Evolutionary conservation across 805 yeast species (phyloP).

Genomic region (Cyberlindnera mississippiensis): DNA sequence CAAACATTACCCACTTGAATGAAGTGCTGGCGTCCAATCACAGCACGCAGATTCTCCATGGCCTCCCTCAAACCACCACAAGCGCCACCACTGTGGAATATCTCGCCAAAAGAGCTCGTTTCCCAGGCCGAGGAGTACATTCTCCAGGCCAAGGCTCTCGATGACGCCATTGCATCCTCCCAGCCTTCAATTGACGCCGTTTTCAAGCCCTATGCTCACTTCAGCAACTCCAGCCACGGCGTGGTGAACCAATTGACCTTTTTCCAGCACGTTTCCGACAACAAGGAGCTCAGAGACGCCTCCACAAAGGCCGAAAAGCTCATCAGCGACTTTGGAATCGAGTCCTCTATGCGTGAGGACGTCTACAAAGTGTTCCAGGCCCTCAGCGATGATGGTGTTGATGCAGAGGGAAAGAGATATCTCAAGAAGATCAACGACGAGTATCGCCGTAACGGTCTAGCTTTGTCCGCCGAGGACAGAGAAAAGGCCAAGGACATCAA

Average conservation of each 20-base stretch:
- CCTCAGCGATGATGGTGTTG: conserved; percentile 38
- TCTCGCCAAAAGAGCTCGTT: conserved; percentile 47
- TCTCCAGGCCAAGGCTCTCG: conserved; percentile 38
- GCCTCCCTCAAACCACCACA: conserved; percentile 19
- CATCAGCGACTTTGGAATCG: conserved; percentile 56
- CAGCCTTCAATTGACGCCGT: conserved; percentile 58
- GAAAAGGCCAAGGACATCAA: conserved; percentile 54
- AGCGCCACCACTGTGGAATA: conserved; percentile 51
- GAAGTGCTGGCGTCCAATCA: too few relatives aligned
- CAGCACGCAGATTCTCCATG: too few relatives aligned
- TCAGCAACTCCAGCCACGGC: conserved; percentile 46
- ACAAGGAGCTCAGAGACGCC: conserved; percentile 66
- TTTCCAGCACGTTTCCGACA: conserved; percentile 66
- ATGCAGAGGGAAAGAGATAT: conserved; percentile 53
- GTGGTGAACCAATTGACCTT: conserved; percentile 54
- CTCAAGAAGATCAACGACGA: conserved; percentile 53
- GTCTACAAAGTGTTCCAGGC: conserved; percentile 56
- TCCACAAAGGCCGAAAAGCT: conserved; percentile 59
- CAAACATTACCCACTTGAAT: too few relatives aligned
- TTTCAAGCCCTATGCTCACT: conserved; percentile 47
- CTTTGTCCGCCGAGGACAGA: conserved; percentile 50
- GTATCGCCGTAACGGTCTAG: conserved; percentile 68
- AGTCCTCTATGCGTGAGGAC: conserved; percentile 61
- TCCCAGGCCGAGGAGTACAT: conserved; percentile 42
- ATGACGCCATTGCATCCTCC: conserved; percentile 60